Evolutionary conservation across 108 stramenopile species (phyloP).

Genomic region (Discostella stelligeroides): DNA sequence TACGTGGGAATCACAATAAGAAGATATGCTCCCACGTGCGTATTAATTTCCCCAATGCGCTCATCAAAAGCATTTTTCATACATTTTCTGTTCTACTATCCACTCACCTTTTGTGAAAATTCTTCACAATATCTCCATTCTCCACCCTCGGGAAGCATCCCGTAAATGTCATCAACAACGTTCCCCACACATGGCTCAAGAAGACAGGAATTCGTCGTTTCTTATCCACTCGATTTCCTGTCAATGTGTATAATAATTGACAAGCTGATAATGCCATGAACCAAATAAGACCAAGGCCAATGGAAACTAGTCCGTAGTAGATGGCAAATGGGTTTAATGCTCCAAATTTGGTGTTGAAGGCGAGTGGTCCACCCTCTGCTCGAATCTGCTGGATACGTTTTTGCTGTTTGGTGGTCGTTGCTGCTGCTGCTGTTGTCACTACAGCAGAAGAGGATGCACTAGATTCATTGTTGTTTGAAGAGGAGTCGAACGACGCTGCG

Average conservation of each 20-base stretch:
- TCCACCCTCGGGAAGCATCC: constrained; percentile 65
- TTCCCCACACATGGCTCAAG: constrained; percentile 84
- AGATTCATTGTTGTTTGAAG: background rate
- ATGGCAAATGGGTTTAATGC: constrained; percentile 86
- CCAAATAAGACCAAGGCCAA: constrained; percentile 79
- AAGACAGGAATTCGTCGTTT: constrained; percentile 68
- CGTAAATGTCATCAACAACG: constrained; percentile 63
- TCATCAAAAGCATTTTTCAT: background rate
- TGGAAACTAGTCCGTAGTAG: constrained; percentile 75
- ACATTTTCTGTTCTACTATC: background rate
- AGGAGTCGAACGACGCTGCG: constrained; percentile 7
- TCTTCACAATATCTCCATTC: constrained; percentile 54
- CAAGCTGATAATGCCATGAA: constrained; percentile 52
- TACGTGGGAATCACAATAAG: no score
- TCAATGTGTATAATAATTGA: constrained; percentile 66
- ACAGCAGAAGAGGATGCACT: background rate
- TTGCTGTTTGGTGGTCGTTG: constrained; percentile 33
- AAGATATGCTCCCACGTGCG: no score
- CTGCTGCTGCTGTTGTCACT: background rate
- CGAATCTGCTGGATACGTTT: constrained; percentile 31
- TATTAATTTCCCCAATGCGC: background rate
- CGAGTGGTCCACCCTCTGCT: constrained; percentile 54
- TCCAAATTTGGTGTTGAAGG: constrained; percentile 79
- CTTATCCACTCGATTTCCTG: constrained; percentile 63
- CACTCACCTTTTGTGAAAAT: constrained; percentile 66